phyloP scores from a whole-genome alignment of 495 filamentous ascomycete genomes.

The Aspergillus mulundensis region DNA sequence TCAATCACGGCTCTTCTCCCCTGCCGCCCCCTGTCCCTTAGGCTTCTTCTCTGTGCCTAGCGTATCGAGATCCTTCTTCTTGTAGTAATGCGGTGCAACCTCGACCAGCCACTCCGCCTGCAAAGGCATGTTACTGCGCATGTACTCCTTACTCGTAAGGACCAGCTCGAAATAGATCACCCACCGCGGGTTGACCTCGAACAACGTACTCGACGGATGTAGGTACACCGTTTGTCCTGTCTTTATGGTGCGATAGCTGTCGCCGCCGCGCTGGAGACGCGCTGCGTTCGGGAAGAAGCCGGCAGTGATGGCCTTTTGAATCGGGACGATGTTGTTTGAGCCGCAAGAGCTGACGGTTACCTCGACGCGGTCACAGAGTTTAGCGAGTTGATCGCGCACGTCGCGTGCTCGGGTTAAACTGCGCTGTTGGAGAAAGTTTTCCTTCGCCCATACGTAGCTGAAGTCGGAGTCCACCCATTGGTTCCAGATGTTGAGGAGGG shows the following conservation, averaged over 20 bases:
- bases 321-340: conserved; percentile 63
- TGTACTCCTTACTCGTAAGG: conserved; percentile 90
- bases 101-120: conserved; percentile 84
- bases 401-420: conserved; percentile 82
- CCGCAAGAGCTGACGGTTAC: conserved; percentile 69
- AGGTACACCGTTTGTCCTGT: conserved; percentile 85
- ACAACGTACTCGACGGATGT: conserved; percentile 79
- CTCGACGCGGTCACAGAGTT: conserved; percentile 91
- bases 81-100: conserved; percentile 93
- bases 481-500: conserved; percentile 93
- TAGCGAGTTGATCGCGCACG: conserved; percentile 90
- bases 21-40: conserved; percentile 54
- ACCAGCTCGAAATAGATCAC: conserved; percentile 92
- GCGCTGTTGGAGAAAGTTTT: conserved; percentile 93
- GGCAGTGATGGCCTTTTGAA: conserved; percentile 82
- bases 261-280: conserved; percentile 75
- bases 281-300: conserved; percentile 97
- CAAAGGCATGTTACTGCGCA: conserved; percentile 81
- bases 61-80: conserved; percentile 84
- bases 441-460: conserved; percentile 79
- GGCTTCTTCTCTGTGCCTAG: conserved; percentile 77
- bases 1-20: conserved; percentile 44
- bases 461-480: conserved; percentile 96
- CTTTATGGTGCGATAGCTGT: conserved; percentile 93
- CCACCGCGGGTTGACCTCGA: conserved; percentile 80